Evolutionary conservation across 345 rosid species (phyloP).

Genomic region (Cardamine occulta): DNA sequence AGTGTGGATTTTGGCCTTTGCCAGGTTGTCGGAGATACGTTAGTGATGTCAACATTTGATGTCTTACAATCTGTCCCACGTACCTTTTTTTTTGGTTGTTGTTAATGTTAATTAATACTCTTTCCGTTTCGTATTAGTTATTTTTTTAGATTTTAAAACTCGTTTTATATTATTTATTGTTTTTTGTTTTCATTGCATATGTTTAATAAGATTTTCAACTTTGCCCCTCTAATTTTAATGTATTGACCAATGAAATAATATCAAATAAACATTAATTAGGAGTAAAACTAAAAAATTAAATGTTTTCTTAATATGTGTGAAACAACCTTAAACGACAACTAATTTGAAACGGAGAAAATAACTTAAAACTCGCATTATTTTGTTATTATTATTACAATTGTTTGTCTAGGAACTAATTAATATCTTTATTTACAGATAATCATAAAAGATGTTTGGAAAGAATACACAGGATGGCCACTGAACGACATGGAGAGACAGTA

Average conservation of each 20-base stretch:
- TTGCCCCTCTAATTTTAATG: no score
- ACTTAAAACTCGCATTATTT: conserved; percentile 2
- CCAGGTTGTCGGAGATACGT: conserved; percentile 45
- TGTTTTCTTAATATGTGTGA: no score
- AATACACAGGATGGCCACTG: conserved; percentile 95
- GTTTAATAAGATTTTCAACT: no score
- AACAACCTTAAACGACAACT: no score
- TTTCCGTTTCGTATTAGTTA: no score
- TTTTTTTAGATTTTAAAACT: no score
- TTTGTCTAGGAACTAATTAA: neutral
- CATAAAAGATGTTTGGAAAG: conserved; percentile 96
- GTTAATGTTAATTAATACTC: neutral
- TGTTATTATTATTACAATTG: neutral
- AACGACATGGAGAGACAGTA: conserved; percentile 93
- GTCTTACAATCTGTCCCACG: conserved; percentile 39
- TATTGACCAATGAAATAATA: no score
- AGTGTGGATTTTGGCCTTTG: conserved; percentile 39
- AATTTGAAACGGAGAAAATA: no score
- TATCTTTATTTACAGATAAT: conserved; percentile 51
- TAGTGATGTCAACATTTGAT: conserved; percentile 32
- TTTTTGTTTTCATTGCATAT: no score
- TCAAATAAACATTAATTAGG: no score
- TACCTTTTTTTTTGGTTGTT: neutral
- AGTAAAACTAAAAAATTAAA: no score
- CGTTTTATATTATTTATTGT: no score